Conservation (phyloP, 78 protist species). For the Protostelium mycophagum region DNA sequence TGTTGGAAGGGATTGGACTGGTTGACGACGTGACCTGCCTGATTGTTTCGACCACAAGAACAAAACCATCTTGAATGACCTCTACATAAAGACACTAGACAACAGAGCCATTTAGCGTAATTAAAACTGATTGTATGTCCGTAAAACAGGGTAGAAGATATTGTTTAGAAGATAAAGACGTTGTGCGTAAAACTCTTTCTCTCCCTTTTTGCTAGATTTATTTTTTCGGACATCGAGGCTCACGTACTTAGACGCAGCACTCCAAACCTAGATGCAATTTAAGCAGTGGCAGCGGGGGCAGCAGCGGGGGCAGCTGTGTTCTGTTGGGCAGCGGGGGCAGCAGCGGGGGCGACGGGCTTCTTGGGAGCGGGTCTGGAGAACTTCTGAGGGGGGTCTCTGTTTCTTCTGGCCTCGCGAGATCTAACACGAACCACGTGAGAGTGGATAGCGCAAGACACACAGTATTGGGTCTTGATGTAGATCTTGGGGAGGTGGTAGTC, state of each 20-base stretch:
- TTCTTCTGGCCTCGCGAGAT: conserved; percentile 61
- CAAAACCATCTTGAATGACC: too few relatives aligned
- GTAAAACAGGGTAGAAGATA: too few relatives aligned
- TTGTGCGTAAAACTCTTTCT: too few relatives aligned
- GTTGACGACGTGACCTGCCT: too few relatives aligned
- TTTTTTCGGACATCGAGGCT: background rate
- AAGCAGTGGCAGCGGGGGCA: background rate
- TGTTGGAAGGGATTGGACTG: too few relatives aligned
- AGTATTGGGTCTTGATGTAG: conserved; percentile 94
- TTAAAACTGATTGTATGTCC: too few relatives aligned
- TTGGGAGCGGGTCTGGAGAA: background rate
- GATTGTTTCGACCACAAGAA: too few relatives aligned
- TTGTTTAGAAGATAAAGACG: too few relatives aligned
- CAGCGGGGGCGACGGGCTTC: background rate
- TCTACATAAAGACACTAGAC: too few relatives aligned
- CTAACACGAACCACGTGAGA: conserved; percentile 93
- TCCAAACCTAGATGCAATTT: background rate
- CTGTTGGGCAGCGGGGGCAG: background rate
- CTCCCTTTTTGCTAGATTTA: background rate
- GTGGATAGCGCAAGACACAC: conserved; percentile 99
- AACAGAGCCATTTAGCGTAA: too few relatives aligned
- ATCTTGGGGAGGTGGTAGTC: conserved; percentile 95
- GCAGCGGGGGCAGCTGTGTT: background rate
- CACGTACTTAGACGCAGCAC: background rate
- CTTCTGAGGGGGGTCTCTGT: conserved; percentile 54